Evolutionary conservation across 2,329 filamentous ascomycete genomes (phyloP).

Genomic region (Aspergillus unguis): DNA sequence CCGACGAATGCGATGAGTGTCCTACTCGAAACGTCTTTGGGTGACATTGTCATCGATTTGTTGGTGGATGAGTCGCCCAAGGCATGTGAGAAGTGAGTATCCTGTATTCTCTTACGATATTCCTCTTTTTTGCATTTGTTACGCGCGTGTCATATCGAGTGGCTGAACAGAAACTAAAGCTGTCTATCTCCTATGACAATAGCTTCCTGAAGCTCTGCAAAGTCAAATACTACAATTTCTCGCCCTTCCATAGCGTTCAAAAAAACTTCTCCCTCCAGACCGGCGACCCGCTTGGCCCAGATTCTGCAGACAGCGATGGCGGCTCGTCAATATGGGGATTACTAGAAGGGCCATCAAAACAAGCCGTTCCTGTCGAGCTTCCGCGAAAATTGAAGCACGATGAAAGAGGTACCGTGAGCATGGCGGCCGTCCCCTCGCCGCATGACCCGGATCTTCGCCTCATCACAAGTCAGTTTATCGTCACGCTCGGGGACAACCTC

Average conservation of each 20-base stretch:
- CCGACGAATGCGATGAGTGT: constrained; percentile 68
- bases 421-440: constrained; percentile 81
- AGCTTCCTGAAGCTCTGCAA: constrained; percentile 99
- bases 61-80: constrained; percentile 84
- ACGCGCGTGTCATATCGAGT: constrained; percentile 32
- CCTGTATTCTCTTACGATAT: constrained; percentile 6
- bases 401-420: constrained; percentile 89
- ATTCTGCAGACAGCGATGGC: constrained; percentile 80
- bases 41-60: constrained; percentile 93
- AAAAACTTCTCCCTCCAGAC: constrained; percentile 96
- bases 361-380: constrained; percentile 79
- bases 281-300: constrained; percentile 86
- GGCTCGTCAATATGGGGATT: constrained; percentile 91
- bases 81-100: constrained; percentile 89
- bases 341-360: constrained; percentile 65
- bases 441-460: constrained; percentile 76
- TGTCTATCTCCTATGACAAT: constrained; percentile 34
- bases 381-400: constrained; percentile 83
- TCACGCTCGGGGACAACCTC: constrained; percentile 83
- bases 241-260: constrained; percentile 86
- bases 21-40: constrained; percentile 84
- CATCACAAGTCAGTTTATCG: constrained; percentile 87
- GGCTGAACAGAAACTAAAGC: constrained; percentile 59
- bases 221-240: constrained; percentile 98
- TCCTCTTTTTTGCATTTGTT: not conserved